Conservation (phyloP, 495 filamentous ascomycete species). For the Trichocladium uniseriatum region DNA sequence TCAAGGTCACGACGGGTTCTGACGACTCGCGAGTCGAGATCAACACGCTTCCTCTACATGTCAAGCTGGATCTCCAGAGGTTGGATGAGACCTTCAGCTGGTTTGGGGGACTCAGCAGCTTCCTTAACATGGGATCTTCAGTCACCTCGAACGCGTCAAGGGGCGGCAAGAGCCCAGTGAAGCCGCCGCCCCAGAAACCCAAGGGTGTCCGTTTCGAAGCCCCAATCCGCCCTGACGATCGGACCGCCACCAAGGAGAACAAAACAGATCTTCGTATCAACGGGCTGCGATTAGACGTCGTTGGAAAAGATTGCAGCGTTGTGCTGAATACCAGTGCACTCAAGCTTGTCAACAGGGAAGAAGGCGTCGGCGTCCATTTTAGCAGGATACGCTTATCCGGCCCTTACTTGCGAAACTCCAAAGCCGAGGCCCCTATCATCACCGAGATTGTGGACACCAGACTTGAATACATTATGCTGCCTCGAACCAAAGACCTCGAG, state of each 20-base stretch:
- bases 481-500: conserved; percentile 72
- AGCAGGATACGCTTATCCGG: conserved; percentile 67
- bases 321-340: conserved; percentile 65
- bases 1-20: conserved; percentile 47
- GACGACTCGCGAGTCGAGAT: conserved; percentile 53
- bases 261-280: conserved; percentile 73
- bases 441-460: conserved; percentile 52
- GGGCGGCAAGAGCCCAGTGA: conserved; percentile 31
- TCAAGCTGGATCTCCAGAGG: conserved; percentile 68
- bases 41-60: conserved; percentile 69
- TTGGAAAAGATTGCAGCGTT: conserved; percentile 69
- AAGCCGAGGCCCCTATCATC: conserved; percentile 42
- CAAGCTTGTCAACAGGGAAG: conserved; percentile 64
- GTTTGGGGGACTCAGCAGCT: conserved; percentile 87
- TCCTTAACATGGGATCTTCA: conserved; percentile 79
- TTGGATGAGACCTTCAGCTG: conserved; percentile 80
- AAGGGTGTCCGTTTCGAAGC: conserved; percentile 70
- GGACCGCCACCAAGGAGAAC: conserved; percentile 38
- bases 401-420: conserved; percentile 45
- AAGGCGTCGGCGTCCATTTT: conserved; percentile 59
- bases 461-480: conserved; percentile 62
- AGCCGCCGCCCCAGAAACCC: conserved; percentile 27
- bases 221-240: conserved; percentile 39
- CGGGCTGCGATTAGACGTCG: conserved; percentile 60
- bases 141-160: conserved; percentile 62